A percentile compares a stretch with the other conserved stretches of the same genome.
Conservation (phyloP, 2,329 filamentous ascomycete species). For the Microcyclospora pomicola region DNA sequence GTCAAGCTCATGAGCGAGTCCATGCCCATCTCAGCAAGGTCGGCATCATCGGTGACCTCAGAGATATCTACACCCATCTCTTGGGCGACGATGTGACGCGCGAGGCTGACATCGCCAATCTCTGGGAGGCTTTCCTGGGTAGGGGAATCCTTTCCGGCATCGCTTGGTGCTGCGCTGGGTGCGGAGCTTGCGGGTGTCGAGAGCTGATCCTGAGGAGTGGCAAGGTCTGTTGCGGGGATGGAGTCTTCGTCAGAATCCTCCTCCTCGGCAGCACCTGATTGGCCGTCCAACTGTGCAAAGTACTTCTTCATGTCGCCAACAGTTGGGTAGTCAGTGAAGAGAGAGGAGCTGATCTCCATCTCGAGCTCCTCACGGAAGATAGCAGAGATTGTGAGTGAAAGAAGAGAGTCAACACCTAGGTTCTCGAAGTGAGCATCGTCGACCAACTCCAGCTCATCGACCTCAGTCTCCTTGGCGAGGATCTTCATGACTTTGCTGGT, state of each 20-base stretch:
- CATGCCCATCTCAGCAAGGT: constrained; percentile 46
- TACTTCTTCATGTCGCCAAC: constrained; percentile 47
- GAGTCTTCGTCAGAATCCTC: constrained; percentile 29
- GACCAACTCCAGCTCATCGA: constrained; percentile 44
- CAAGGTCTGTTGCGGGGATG: constrained; percentile 25
- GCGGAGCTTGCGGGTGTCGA: constrained; percentile 38
- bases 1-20: constrained; percentile 41
- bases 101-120: constrained; percentile 30
- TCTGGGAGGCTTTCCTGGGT: constrained; percentile 21
- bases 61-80: constrained; percentile 53
- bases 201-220: constrained; percentile 30
- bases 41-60: constrained; percentile 41
- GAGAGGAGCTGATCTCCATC: constrained; percentile 43
- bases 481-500: constrained; percentile 47
- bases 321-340: constrained; percentile 47
- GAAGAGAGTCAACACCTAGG: constrained; percentile 47
- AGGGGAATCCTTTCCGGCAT: constrained; percentile 28
- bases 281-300: constrained; percentile 33
- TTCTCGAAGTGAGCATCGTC: constrained; percentile 48
- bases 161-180: constrained; percentile 27
- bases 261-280: constrained; percentile 16
- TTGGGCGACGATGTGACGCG: constrained; percentile 36
- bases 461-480: constrained; percentile 51
- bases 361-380: constrained; percentile 49
- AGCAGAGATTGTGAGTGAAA: constrained; percentile 47